These are phyloP conservation scores for Hanseniaspora uvarum DNA, from an alignment of 1,139 yeast species.

Conservation along the genomic window DNA sequence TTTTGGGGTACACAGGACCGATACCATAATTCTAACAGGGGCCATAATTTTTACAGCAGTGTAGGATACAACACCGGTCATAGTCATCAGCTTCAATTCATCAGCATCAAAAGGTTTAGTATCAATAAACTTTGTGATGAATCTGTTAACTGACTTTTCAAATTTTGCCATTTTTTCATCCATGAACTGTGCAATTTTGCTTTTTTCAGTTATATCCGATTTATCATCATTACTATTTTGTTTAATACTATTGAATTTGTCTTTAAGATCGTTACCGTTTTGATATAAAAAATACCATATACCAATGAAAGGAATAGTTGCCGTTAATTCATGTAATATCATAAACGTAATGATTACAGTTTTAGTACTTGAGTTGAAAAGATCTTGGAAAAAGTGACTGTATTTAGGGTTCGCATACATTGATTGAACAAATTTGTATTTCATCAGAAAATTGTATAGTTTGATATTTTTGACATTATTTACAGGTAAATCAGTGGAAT, in stretches of 20 bases:
- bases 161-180: background rate
- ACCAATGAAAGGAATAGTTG: constrained; percentile 65
- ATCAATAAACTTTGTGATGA: background rate
- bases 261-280: constrained; percentile 40
- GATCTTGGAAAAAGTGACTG: background rate
- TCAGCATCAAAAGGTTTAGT: constrained; percentile 39
- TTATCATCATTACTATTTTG: background rate
- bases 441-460: constrained; percentile 1
- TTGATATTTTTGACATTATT: constrained; percentile 2
- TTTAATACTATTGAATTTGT: constrained; percentile 32
- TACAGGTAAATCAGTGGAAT: background rate
- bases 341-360: constrained; percentile 39
- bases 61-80: constrained; percentile 85
- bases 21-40: constrained; percentile 28
- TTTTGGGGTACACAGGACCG: constrained; percentile 32
- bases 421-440: constrained; percentile 3
- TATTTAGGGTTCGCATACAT: constrained; percentile 5
- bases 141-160: background rate
- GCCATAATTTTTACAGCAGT: constrained; percentile 53
- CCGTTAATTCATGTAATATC: constrained; percentile 75
- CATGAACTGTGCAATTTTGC: constrained; percentile 19
- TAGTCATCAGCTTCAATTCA: constrained; percentile 38
- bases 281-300: constrained; percentile 65
- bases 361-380: background rate
- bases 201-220: constrained; percentile 1